These are phyloP conservation scores for Coemansia biformis DNA, from an alignment of 192 early-diverging fungal species.

Conservation along the genomic window DNA sequence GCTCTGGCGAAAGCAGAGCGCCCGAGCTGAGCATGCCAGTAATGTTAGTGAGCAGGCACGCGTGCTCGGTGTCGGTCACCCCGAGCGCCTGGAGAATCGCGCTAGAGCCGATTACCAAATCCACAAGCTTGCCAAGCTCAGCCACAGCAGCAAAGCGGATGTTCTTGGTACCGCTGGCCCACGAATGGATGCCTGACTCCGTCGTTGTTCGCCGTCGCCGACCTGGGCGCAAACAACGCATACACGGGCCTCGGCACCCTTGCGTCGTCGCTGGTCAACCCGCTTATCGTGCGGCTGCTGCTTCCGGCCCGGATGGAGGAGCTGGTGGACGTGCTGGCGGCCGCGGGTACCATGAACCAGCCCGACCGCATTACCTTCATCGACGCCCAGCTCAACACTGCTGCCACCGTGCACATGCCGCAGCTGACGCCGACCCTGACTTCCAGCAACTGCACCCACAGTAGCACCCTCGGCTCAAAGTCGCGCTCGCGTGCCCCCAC, in stretches of 20 bases:
- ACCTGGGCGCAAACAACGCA: constrained; percentile 24
- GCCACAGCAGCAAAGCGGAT: constrained; percentile 9
- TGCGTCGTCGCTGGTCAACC: constrained; percentile 21
- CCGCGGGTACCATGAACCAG: constrained; percentile 17
- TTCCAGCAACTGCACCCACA: constrained; percentile 19
- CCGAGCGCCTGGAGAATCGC: too few relatives aligned
- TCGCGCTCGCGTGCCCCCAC: constrained; percentile 39
- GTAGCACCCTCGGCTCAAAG: constrained; percentile 14
- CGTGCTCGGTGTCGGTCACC: too few relatives aligned
- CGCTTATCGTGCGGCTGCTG: constrained; percentile 18
- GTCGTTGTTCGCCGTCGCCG: not conserved
- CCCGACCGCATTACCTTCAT: constrained; percentile 20
- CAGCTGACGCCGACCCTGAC: constrained; percentile 8
- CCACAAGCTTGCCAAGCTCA: too few relatives aligned
- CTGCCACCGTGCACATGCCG: constrained; percentile 12
- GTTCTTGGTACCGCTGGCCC: constrained; percentile 17
- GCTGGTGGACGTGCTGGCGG: constrained; percentile 15
- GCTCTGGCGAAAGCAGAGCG: too few relatives aligned
- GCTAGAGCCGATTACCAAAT: too few relatives aligned
- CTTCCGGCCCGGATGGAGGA: constrained; percentile 16
- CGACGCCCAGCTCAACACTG: constrained; percentile 15
- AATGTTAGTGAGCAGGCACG: too few relatives aligned
- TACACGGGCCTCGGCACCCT: constrained; percentile 35
- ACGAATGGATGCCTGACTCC: constrained; percentile 33
- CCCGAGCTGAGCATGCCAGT: too few relatives aligned